Evolutionary conservation across 2,329 filamentous ascomycete species (phyloP), one percentile per base, ranked within the genome.

Genomic region (Epichloe scottii): DNA sequence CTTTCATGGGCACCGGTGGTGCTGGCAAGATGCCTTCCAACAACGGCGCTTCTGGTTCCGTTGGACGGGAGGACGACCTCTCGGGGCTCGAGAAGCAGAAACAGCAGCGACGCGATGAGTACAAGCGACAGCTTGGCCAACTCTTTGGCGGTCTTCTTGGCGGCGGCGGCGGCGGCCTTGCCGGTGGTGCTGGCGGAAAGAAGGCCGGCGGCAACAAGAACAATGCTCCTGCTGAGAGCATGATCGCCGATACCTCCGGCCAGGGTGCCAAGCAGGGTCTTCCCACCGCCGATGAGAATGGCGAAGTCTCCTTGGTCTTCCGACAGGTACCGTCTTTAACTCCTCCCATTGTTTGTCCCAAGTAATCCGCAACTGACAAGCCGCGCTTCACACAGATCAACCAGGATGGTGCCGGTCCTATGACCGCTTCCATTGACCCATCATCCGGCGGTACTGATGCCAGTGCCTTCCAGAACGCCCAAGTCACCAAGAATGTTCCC

Each of bases 401-500:
- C 74, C 81, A 85, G 65, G 82, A 85, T 59, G 82, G 82, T 26
- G 82, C 82, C 0, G 82, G 82, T 3, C 80, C 80, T 1, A 67
- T 85, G 45, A 75, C 70, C 37, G 82, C 81, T 12, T 69, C 71
- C 42, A 70, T 85, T 46, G 82, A 85, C 60, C 66, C 71, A 42
- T 82, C 79, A 30, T 84, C 80, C 1, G 81, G 79, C 34, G 82
- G 82, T 49, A 79, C 74, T 4, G 76, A 83, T 59, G 63, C 74
- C 17, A 59, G 66, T 38, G 81, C 82, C 33, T 85, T 85, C 73
- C 62, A 82, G 65, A 66, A 62, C 5, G 81, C 81, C 11, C 59
- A 75, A 49, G 77, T 84, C 53, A 77, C 71, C 46, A 71, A 79
- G 63, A 72, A 84, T 60, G 78, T 84, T 5, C 81, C 81, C 35